Percentiles rank a stretch among this genome's conserved stretches.
phyloP scores from a whole-genome alignment of 257 asterid species.

The Lantana camara region DNA sequence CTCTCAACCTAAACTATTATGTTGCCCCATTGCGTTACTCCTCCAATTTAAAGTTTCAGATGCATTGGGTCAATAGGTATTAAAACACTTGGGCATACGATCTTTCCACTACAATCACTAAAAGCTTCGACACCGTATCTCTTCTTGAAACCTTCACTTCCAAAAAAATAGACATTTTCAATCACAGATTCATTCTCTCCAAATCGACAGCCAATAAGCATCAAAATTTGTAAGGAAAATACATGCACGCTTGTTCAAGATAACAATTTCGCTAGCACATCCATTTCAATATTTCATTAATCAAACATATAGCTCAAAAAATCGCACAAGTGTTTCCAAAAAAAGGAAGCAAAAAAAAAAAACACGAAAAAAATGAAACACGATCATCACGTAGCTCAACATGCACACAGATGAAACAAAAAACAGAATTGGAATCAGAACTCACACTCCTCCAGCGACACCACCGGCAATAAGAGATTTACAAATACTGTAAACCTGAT shows the following conservation, averaged over 20 bases:
- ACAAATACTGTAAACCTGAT: conserved; percentile 68
- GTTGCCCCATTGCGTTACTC: neutral
- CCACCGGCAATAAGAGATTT: conserved; percentile 96
- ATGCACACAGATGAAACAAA: conserved; percentile 13
- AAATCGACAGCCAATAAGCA: conserved; percentile 10
- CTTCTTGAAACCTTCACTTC: conserved; percentile 10
- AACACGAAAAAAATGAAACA: neutral
- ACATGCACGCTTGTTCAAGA: neutral
- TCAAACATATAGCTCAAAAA: conserved; percentile 11
- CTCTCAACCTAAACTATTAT: neutral
- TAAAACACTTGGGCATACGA: neutral
- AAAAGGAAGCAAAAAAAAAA: neutral
- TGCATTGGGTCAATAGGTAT: neutral
- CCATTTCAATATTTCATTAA: conserved; percentile 6
- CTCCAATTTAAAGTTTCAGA: conserved; percentile 12
- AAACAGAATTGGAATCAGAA: neutral
- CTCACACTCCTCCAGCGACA: conserved; percentile 97
- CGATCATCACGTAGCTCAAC: conserved; percentile 2
- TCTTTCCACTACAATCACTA: conserved; percentile 21
- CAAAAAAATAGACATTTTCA: neutral
- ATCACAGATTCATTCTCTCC: conserved; percentile 9
- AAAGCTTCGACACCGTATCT: neutral
- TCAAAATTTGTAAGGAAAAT: conserved; percentile 1
- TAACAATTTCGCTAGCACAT: neutral
- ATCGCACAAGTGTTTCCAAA: neutral